These are phyloP conservation scores for Ophiocytium majus DNA, from an alignment of 352 stramenopile genomes.

Conservation along the genomic window DNA sequence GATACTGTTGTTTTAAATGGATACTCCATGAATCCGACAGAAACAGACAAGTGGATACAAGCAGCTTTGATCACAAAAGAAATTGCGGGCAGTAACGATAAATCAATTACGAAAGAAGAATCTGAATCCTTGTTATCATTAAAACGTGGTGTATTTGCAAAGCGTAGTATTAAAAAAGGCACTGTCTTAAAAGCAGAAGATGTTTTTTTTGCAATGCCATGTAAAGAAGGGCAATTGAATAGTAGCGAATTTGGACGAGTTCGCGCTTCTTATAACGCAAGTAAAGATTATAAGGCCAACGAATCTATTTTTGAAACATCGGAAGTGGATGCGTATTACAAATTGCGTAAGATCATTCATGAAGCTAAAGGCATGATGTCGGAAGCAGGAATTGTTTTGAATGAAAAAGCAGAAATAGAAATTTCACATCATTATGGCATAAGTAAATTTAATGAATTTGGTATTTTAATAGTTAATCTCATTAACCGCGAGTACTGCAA, in stretches of 20 bases:
- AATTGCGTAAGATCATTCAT: not conserved
- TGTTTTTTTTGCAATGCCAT: slow-evolving; percentile 10
- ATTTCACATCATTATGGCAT: slow-evolving; percentile 8
- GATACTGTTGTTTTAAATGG: not conserved
- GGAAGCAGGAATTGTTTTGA: not conserved
- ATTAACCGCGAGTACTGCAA: slow-evolving; percentile 11
- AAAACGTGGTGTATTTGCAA: not conserved
- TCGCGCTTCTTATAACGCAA: not conserved
- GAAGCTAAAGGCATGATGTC: not conserved
- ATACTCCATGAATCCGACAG: not conserved
- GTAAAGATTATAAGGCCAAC: not conserved
- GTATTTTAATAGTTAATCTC: not conserved
- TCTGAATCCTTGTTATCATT: too few species aligned
- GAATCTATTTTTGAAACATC: not conserved
- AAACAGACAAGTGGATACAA: not conserved
- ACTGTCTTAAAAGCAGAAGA: not conserved
- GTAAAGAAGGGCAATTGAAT: not conserved
- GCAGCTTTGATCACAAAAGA: too few species aligned
- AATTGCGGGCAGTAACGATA: too few species aligned
- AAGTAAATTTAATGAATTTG: not conserved
- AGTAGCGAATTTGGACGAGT: not conserved
- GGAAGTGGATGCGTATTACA: not conserved
- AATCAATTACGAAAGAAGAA: too few species aligned
- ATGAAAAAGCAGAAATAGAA: not conserved
- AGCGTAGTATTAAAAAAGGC: slow-evolving; percentile 8